A percentile compares a stretch with the other conserved stretches of the same genome.
Conservation (phyloP, 768 basidiomycete species). For the Nidularia sp. region DNA sequence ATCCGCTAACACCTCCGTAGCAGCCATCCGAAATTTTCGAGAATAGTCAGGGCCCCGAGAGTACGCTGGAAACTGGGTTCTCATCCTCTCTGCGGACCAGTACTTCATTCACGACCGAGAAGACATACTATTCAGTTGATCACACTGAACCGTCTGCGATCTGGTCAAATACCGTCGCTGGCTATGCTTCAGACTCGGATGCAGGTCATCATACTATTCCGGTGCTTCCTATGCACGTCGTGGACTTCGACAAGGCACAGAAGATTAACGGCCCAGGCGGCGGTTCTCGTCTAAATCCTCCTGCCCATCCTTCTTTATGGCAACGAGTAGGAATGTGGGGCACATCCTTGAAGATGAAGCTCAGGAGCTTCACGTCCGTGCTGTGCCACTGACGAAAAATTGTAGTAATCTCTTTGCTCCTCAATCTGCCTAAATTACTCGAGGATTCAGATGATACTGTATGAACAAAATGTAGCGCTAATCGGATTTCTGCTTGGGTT, state of each 20-base stretch:
- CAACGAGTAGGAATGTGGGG: constrained; percentile 12
- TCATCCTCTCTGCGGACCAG: constrained; percentile 18
- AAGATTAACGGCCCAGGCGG: constrained; percentile 5
- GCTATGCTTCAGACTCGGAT: constrained; percentile 10
- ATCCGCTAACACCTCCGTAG: no score
- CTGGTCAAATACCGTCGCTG: constrained; percentile 22
- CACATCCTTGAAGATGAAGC: constrained; percentile 11
- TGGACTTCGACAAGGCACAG: background rate
- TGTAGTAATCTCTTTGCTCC: no score
- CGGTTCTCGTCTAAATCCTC: background rate
- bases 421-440: background rate
- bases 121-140: constrained; percentile 26
- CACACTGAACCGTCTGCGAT: constrained; percentile 18
- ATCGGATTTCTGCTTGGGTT: no score
- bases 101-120: constrained; percentile 31
- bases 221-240: constrained; percentile 10
- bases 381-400: constrained; percentile 5
- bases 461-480: background rate
- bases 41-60: constrained; percentile 5
- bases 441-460: background rate
- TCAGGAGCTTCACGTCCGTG: constrained; percentile 11
- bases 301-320: constrained; percentile 9
- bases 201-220: constrained; percentile 17
- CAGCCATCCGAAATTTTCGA: constrained; percentile 8
- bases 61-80: background rate